Evolutionary conservation across 352 stramenopile genomes (phyloP), one percentile per base, ranked within the genome.

Genomic region (Phytophthora pini): DNA sequence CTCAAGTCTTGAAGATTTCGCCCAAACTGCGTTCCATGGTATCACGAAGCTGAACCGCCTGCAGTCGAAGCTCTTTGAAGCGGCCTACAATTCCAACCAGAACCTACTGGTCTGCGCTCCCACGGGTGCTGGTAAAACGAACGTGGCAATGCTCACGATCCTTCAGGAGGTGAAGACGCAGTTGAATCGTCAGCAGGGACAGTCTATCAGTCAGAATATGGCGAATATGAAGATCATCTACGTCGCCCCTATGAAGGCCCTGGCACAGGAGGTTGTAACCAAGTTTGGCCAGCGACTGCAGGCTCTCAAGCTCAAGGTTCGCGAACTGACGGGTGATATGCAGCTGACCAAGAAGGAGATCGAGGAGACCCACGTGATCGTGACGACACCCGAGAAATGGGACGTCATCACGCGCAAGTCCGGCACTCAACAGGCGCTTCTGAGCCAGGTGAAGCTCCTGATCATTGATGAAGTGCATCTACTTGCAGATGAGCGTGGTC

Each of bases 391-490:
- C 0, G 97, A 99, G 70, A 99, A 99, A 70, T 99, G 96, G 96
- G 97, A 99, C 65, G 97, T 99, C 2, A 98, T 99, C 32, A 99
- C 98, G 50, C 82, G 98, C 41, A 99, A 99, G 79, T 89, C 77
- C 15, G 85, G 81, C 48, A 88, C 82, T 5, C 97, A 99, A 74
- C 97, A 98, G 65, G 79, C 85, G 20, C 72, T 97, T 34, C 65
- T 96, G 9, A 88, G 81, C 41, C 84, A 97, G 52, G 98, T 98
- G 46, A 95, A 96, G 47, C 84, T 99, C 26, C 75, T 99, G 12
- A 99, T 99, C 68, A 99, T 99, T 65, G 98, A 99, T 73, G 98
- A 99, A 84, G 97, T 99, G 9, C 98, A 99, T 67, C 80, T 99
- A 46, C 79, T 99, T 1, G 98, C 97, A 2, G 97, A 99, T 58